Evolutionary conservation across 2,329 filamentous ascomycete genomes (phyloP).

Genomic region (Knufia petricola): DNA sequence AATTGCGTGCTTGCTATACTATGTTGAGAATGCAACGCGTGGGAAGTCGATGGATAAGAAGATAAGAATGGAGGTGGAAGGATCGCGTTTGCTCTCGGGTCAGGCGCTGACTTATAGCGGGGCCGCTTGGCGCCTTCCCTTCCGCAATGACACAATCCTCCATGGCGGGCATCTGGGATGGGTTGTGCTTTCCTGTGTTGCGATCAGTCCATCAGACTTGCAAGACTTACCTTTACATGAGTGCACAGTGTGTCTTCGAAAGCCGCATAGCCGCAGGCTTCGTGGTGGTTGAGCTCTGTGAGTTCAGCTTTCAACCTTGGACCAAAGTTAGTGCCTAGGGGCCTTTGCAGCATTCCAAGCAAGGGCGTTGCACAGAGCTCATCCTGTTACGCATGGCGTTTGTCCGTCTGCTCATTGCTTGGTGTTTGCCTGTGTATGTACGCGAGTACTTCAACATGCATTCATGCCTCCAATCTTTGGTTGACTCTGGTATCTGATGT

Average conservation of each 20-base stretch:
- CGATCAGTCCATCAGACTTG: constrained; percentile 1
- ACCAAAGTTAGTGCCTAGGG: background rate
- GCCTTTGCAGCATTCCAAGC: background rate
- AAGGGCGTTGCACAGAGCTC: background rate
- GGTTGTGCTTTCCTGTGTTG: background rate
- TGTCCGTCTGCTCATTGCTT: too few species aligned
- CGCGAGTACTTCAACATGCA: too few species aligned
- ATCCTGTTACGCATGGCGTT: too few species aligned
- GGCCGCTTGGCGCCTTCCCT: constrained; percentile 6
- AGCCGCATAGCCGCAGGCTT: background rate
- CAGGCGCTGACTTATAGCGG: constrained; percentile 6
- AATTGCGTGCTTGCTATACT: constrained; percentile 5
- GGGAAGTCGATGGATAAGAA: constrained; percentile 7
- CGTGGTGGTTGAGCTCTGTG: constrained; percentile 3
- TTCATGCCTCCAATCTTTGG: too few species aligned
- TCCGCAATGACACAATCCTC: background rate
- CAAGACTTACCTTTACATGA: background rate
- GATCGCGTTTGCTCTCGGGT: constrained; percentile 8
- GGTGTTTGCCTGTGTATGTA: too few species aligned
- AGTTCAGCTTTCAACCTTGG: background rate
- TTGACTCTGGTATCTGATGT: too few species aligned
- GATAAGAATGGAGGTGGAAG: background rate
- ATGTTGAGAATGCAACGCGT: constrained; percentile 12
- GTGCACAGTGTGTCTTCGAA: background rate
- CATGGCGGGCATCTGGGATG: constrained; percentile 1